A percentile compares a stretch with the other conserved stretches of the same genome.
phyloP scores from a whole-genome alignment of 129 eudicot species.

The Flaveria sonorensis region DNA sequence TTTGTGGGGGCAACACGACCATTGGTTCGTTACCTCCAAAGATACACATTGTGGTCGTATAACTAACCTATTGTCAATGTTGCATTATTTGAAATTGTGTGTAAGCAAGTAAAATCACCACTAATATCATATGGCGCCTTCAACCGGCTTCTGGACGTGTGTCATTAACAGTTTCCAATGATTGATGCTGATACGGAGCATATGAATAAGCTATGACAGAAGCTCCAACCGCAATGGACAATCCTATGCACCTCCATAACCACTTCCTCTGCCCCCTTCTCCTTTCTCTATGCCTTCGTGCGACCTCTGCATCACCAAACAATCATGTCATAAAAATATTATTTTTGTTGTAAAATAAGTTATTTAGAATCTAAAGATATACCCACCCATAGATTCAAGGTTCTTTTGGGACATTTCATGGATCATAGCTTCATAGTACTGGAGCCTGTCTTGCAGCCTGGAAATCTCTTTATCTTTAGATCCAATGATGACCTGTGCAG shows the following conservation, averaged over 20 bases:
- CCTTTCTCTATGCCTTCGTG: conserved; percentile 55
- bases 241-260: conserved; percentile 75
- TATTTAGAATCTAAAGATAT: neutral
- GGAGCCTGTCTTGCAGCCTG: conserved; percentile 60
- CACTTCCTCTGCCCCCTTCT: conserved; percentile 47
- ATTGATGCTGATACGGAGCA: conserved; percentile 40
- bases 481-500: conserved; percentile 48
- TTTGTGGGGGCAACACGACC: conserved; percentile 4
- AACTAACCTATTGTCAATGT: conserved; percentile 1
- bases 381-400: conserved; percentile 64
- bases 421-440: conserved; percentile 66
- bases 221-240: conserved; percentile 57
- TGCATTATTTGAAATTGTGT: conserved; percentile 26
- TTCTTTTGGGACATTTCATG: conserved; percentile 77
- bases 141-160: conserved; percentile 8
- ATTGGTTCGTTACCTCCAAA: conserved; percentile 25
- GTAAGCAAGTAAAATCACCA: conserved; percentile 16
- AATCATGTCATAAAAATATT: neutral
- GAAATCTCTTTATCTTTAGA: conserved; percentile 66
- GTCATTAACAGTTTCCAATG: neutral
- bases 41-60: conserved; percentile 15
- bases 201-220: conserved; percentile 63
- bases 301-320: conserved; percentile 53
- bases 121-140: conserved; percentile 6
- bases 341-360: neutral